Base-by-base conservation (phyloP, 495 filamentous ascomycete genomes). In the Xylaria intraflava region DNA sequence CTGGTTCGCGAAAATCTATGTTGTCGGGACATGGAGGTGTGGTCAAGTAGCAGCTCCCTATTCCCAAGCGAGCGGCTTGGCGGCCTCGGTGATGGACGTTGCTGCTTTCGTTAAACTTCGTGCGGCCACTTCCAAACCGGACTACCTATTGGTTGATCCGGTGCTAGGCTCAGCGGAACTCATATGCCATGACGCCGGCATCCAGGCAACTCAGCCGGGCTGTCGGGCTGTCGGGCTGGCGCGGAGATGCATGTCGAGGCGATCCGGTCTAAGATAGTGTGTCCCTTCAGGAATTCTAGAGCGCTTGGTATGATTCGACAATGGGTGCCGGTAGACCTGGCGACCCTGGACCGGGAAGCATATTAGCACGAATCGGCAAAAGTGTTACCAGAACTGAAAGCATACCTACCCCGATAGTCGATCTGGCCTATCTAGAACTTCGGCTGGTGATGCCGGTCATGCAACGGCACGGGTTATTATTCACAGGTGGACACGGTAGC, bases 161-260 rank as follows among this genome's bases (percentile, higher is more conserved):
- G 19, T 6, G 19, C n/a, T 27, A 30, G 14, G 31, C 11, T 40
- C 41, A 29, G 17, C 50, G 50, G 50, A 52, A 38, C 22, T 17
- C 22, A 35, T 20, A 35, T 41, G 36, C 30, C 50, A 52, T 26
- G 41, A 36, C 12, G 50, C 41, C 50, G 40, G 39, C 11, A 36
- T 8, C 16, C 3, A 45, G 38, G 31, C 17, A 43, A 3, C 7
- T 45, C 40, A 38, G 20, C 50, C 27, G 41, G 41, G 41, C 26
- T 36, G 19, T 14, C 26, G 40, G 39, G 39, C 16, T 6, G 6
- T 6, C 12, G 22, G 26, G 1, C 16, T 3, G 7, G 5, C 7
- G 30, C 19, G 19, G 45, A 31, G 29, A 31, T 31, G 17, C 20
- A 17, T 46, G 19, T 38, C 35, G 5, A n/a, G 16, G 31, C n/a